Conservation (phyloP, 2,329 filamentous ascomycete genomes). For the Pleomassaria siparia region DNA sequence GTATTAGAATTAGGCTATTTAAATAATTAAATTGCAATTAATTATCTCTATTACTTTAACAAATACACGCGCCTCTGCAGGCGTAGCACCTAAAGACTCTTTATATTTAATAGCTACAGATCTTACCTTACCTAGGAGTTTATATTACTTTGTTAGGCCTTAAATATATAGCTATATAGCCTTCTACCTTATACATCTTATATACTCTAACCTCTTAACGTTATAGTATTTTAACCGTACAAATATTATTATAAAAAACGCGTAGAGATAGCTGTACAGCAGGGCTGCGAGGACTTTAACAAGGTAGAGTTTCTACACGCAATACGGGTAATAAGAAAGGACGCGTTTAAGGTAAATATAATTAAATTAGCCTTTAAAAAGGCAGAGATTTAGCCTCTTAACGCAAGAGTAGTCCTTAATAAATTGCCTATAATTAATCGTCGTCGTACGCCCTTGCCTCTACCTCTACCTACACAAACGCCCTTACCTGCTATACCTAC, state of each 20-base stretch:
- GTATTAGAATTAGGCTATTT: not conserved
- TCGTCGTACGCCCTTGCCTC: not conserved
- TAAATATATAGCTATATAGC: not conserved
- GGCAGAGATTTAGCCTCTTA: not conserved
- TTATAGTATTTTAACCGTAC: not conserved
- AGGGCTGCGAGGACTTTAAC: not conserved
- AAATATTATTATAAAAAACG: constrained; percentile 1
- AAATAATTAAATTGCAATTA: not conserved
- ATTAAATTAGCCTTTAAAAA: not conserved
- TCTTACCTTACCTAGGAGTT: constrained; percentile 1
- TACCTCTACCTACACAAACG: not conserved
- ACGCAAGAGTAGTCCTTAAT: not conserved
- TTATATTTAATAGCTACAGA: constrained; percentile 1
- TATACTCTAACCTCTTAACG: not conserved
- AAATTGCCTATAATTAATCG: not conserved
- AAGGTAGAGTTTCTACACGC: not conserved
- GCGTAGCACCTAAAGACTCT: not conserved
- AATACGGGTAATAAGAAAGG: not conserved
- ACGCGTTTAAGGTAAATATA: not conserved
- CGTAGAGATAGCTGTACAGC: not conserved
- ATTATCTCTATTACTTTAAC: not conserved
- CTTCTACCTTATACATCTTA: not conserved
- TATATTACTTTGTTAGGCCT: not conserved
- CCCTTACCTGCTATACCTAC: not conserved
- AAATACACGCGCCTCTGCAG: not conserved